Evolutionary conservation across 164 flowering plant genomes (phyloP).

Genomic region (Warburgia ugandensis): DNA sequence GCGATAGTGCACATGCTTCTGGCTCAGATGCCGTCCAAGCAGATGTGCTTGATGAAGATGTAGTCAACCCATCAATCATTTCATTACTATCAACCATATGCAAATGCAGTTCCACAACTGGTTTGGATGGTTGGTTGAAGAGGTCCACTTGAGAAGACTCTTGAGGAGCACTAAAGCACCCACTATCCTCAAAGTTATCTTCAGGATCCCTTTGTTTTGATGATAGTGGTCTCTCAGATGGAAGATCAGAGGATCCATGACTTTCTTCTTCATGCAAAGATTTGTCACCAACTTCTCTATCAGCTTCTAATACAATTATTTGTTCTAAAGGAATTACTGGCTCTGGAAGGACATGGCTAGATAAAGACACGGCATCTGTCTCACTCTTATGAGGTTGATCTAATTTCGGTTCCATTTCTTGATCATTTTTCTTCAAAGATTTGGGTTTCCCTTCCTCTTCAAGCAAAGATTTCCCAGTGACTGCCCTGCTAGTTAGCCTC

Average conservation of each 20-base stretch:
- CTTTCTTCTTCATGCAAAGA: slow-evolving; percentile 12
- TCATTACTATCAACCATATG: background rate
- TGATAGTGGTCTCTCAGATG: slow-evolving; percentile 3
- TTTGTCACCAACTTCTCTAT: background rate
- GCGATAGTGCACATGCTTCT: slow-evolving; percentile 4
- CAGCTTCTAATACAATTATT: slow-evolving; percentile 5
- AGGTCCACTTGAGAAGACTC: slow-evolving; percentile 11
- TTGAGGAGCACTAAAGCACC: slow-evolving; percentile 10
- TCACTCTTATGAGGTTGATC: background rate
- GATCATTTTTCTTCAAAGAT: background rate
- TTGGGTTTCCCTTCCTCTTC: no score
- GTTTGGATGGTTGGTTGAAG: slow-evolving; percentile 13
- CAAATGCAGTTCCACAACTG: slow-evolving; percentile 1
- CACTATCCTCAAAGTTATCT: slow-evolving; percentile 7
- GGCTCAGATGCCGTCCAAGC: background rate
- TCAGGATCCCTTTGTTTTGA: slow-evolving; percentile 5
- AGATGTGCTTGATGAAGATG: background rate
- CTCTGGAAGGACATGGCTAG: slow-evolving; percentile 2
- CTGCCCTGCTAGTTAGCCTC: no score
- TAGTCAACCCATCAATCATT: background rate
- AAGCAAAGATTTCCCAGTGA: no score
- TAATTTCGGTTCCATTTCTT: no score
- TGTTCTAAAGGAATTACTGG: slow-evolving; percentile 3
- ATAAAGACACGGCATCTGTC: slow-evolving; percentile 2
- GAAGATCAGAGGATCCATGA: slow-evolving; percentile 1